Evolutionary conservation across 768 basidiomycete genomes (phyloP), one percentile per base, ranked within the genome.

Genomic region (Agrocybe praecox): DNA sequence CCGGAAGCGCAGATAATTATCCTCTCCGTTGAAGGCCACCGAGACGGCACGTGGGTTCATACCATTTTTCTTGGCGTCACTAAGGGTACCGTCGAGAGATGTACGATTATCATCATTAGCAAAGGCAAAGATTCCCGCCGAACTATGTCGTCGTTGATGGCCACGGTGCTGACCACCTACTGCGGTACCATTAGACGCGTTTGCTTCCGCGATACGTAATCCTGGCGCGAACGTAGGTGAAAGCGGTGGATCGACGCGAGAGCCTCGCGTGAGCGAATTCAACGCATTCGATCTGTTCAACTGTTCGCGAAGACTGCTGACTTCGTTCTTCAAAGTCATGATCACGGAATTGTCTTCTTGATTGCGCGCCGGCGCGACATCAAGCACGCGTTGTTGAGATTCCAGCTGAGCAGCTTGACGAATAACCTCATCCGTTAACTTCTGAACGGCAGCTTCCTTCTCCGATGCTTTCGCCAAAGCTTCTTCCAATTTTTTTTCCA

Each of bases 261-360:
- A 70, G 26, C 89, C 86, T 61, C 88, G 85, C 11, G 93, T 95
- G 49, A 97, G 81, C 15, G 85, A 82, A 63, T 94, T 93, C 64
- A 97, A 83, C 9, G 97, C 94, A 67, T 96, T 94, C n/a, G 94
- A 87, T 29, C 96, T 87, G 65, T 96, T 96, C 61, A 98, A 86
- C 69, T 98, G 96, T 68, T 99, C 97, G 57, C 94, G 92, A 26
- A 98, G 82, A 65, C 77, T 89, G 73, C 89, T 88, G 63, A 99
- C 89, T 78, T 99, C 97, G 63, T 86, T 91, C 73, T 96, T 95
- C 64, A 99, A 84, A 0, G 89, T 89, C 61, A 87, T 77, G 59
- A 98, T 94, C 42, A 96, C 89, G 15, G 91, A 89, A 61, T 78
- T 87, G 67, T 98, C 94, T 63, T 97, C 96, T 5, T 84, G 82